phyloP scores from a whole-genome alignment of 1,139 yeast genomes.

The Taiozyma sp. region DNA sequence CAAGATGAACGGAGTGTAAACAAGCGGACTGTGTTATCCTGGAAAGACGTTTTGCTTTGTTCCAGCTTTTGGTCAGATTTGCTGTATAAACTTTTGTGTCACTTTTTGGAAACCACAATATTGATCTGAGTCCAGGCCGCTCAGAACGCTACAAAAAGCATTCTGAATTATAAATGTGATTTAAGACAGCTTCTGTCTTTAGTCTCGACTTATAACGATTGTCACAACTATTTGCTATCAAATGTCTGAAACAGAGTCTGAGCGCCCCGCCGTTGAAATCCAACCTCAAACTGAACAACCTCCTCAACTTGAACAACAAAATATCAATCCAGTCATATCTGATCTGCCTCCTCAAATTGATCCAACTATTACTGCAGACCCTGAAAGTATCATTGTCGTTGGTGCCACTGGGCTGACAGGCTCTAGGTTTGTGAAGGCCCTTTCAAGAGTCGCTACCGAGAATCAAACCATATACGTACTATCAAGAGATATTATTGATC shows the following conservation, averaged over 20 bases:
- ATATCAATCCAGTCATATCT: not conserved
- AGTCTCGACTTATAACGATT: not conserved
- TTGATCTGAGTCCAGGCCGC: not conserved
- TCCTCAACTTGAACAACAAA: not conserved
- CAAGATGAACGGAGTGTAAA: not conserved
- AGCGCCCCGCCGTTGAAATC: not conserved
- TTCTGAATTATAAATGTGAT: not conserved
- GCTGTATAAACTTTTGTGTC: not conserved
- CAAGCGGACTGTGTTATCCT: no score
- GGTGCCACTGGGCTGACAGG: slow-evolving; percentile 18
- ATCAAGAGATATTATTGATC: slow-evolving; percentile 6
- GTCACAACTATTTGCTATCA: not conserved
- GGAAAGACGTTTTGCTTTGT: not conserved
- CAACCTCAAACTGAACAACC: not conserved
- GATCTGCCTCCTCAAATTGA: not conserved
- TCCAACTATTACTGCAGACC: not conserved
- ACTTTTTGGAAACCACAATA: not conserved
- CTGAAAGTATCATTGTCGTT: slow-evolving; percentile 10
- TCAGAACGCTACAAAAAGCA: not conserved
- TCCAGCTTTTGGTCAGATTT: not conserved
- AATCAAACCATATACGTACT: slow-evolving; percentile 8
- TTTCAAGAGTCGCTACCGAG: slow-evolving; percentile 2
- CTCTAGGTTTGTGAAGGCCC: slow-evolving; percentile 9
- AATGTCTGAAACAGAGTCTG: not conserved
- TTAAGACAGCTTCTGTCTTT: not conserved